A percentile compares a stretch with the other conserved stretches of the same genome.
phyloP scores from a whole-genome alignment of 805 yeast genomes.

The Kodamaea laetipori region DNA sequence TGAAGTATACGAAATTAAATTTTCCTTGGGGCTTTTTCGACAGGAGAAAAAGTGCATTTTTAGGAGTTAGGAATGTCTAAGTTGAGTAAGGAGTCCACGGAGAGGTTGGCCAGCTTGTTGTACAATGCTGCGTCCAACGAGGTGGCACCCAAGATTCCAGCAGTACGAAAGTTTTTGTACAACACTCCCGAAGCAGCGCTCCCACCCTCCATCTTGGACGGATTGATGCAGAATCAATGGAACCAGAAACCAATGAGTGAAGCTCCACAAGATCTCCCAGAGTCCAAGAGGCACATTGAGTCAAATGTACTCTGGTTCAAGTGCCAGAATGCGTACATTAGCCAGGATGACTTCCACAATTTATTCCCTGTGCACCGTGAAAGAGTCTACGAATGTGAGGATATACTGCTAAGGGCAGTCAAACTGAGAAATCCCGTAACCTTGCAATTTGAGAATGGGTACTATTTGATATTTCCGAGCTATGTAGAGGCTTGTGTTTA shows the following conservation, averaged over 20 bases:
- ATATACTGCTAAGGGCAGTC: slow-evolving; percentile 42
- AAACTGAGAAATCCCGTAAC: slow-evolving; percentile 52
- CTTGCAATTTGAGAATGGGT: slow-evolving; percentile 48
- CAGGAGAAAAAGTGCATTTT: slow-evolving; percentile 4
- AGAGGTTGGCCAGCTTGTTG: slow-evolving; percentile 32
- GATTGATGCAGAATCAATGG: slow-evolving; percentile 34
- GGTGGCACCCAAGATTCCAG: slow-evolving; percentile 30
- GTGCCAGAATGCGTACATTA: slow-evolving; percentile 41
- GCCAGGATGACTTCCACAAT: slow-evolving; percentile 41
- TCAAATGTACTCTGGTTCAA: slow-evolving; percentile 40
- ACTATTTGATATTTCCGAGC: slow-evolving; percentile 54
- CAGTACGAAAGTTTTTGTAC: slow-evolving; percentile 31
- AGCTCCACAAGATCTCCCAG: slow-evolving; percentile 29
- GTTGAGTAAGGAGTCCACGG: slow-evolving; percentile 22
- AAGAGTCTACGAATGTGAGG: slow-evolving; percentile 26
- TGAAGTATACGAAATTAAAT: slow-evolving; percentile 5
- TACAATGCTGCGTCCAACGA: slow-evolving; percentile 33
- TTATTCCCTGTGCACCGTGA: slow-evolving; percentile 39
- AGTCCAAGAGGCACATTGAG: background rate
- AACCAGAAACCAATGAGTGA: slow-evolving; percentile 27
- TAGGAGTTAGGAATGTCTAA: slow-evolving; percentile 3
- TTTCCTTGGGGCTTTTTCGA: slow-evolving; percentile 5
- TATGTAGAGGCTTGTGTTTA: slow-evolving; percentile 53
- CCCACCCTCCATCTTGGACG: slow-evolving; percentile 28
- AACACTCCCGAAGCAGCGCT: background rate